These are phyloP conservation scores for Fusarium protoensiforme DNA, from an alignment of 2,329 filamentous ascomycete genomes.

Conservation along the genomic window DNA sequence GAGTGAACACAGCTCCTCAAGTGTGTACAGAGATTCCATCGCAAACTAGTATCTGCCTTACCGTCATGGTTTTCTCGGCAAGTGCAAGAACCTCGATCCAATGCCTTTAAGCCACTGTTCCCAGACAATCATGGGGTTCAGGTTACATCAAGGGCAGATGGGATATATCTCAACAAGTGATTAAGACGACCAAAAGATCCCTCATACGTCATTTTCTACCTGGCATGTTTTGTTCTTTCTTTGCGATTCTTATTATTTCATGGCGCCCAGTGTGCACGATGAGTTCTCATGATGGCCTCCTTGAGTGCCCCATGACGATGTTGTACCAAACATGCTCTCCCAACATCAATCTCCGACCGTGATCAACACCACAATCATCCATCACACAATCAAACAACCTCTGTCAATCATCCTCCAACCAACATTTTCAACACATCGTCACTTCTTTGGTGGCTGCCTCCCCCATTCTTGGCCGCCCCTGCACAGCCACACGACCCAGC, in stretches of 20 bases:
- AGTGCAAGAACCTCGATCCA: slow-evolving; percentile 23
- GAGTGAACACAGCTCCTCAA: too few relatives aligned
- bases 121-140: background rate
- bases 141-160: background rate
- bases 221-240: background rate
- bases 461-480: background rate
- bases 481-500: slow-evolving; percentile 38
- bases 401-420: background rate
- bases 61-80: slow-evolving; percentile 33
- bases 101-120: slow-evolving; percentile 41
- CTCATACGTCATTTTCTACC: background rate
- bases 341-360: background rate
- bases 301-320: background rate
- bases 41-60: background rate
- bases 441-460: slow-evolving; percentile 6
- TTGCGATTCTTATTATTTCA: background rate
- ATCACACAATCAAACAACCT: background rate
- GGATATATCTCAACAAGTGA: background rate
- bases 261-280: background rate
- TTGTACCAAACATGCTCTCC: background rate
- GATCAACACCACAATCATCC: background rate
- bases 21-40: too few relatives aligned
- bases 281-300: background rate
- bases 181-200: fast-evolving
- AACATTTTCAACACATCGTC: background rate